These are phyloP conservation scores for Coemansia sp. DNA, from an alignment of 192 early-diverging fungal genomes.

Conservation along the genomic window DNA sequence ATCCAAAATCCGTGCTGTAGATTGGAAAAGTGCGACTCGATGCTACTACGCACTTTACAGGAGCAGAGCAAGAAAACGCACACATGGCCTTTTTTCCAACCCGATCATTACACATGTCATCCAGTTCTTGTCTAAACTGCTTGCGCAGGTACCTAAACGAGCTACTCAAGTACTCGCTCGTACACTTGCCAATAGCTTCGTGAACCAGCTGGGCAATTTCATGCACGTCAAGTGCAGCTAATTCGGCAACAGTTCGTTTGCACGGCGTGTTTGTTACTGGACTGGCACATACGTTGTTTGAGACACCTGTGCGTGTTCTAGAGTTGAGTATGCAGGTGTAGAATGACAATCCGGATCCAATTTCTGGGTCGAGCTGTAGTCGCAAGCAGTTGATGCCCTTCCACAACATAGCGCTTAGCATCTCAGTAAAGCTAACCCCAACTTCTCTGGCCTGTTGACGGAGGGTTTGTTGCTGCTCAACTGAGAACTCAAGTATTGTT, in stretches of 20 bases:
- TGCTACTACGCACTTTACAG: slow-evolving; percentile 40
- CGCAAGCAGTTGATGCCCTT: slow-evolving; percentile 32
- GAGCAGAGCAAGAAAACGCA: slow-evolving; percentile 18
- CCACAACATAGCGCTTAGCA: slow-evolving; percentile 49
- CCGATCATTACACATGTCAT: slow-evolving; percentile 9
- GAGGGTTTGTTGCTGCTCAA: slow-evolving; percentile 30
- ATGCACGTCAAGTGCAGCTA: slow-evolving; percentile 20
- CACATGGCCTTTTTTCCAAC: slow-evolving; percentile 23
- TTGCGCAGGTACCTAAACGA: slow-evolving; percentile 27
- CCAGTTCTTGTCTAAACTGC: slow-evolving; percentile 24
- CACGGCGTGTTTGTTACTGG: slow-evolving; percentile 36
- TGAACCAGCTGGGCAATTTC: slow-evolving; percentile 28
- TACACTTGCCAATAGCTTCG: slow-evolving; percentile 18
- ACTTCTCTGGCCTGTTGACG: slow-evolving; percentile 28
- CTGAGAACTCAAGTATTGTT: slow-evolving; percentile 18
- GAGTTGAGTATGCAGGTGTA: slow-evolving; percentile 46
- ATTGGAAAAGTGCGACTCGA: slow-evolving; percentile 50
- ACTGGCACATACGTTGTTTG: slow-evolving; percentile 33
- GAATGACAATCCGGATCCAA: slow-evolving; percentile 14
- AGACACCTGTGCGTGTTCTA: slow-evolving; percentile 18
- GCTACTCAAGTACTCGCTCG: slow-evolving; percentile 30
- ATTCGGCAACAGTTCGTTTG: slow-evolving; percentile 10
- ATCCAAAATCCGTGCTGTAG: slow-evolving; percentile 47
- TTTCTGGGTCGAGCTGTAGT: slow-evolving; percentile 14
- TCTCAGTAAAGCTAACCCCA: slow-evolving; percentile 31